Conservation (phyloP, 2,329 filamentous ascomycete species). For the Ploettnerulaceae sp. region DNA sequence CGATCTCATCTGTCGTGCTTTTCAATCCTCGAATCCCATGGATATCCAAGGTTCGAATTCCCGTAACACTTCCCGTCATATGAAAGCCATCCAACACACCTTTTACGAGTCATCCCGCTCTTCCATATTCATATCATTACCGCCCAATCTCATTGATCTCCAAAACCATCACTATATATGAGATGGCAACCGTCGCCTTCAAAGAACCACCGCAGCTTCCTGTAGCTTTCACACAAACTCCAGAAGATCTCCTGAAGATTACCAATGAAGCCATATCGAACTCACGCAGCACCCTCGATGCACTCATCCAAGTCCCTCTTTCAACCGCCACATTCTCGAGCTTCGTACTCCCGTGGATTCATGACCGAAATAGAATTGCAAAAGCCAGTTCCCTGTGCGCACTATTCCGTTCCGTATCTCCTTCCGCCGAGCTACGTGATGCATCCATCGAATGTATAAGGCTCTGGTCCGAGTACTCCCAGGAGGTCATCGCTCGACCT, state of each 20-base stretch:
- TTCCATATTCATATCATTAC: no score
- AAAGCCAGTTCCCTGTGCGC: neutral
- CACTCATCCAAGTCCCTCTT: neutral
- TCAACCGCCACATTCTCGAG: constrained; percentile 3
- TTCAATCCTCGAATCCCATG: no score
- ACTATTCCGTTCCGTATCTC: constrained; percentile 4
- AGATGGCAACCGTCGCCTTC: neutral
- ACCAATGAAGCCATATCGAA: neutral
- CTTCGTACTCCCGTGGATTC: constrained; percentile 6
- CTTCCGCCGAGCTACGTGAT: constrained; percentile 2
- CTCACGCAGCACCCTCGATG: neutral
- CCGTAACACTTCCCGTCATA: no score
- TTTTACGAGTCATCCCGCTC: no score
- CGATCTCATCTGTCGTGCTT: no score
- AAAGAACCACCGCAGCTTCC: constrained; percentile 6
- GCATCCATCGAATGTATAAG: constrained; percentile 4
- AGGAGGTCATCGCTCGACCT: constrained; percentile 2
- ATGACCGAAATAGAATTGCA: constrained; percentile 1
- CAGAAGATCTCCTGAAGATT: neutral
- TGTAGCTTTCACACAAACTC: constrained; percentile 1
- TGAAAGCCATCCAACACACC: no score
- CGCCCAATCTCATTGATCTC: neutral
- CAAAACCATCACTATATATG: no score
- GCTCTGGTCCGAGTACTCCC: neutral
- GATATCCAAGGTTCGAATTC: no score